Conservation (phyloP, 441 rosid genomes). For the Jatropha multifida region DNA sequence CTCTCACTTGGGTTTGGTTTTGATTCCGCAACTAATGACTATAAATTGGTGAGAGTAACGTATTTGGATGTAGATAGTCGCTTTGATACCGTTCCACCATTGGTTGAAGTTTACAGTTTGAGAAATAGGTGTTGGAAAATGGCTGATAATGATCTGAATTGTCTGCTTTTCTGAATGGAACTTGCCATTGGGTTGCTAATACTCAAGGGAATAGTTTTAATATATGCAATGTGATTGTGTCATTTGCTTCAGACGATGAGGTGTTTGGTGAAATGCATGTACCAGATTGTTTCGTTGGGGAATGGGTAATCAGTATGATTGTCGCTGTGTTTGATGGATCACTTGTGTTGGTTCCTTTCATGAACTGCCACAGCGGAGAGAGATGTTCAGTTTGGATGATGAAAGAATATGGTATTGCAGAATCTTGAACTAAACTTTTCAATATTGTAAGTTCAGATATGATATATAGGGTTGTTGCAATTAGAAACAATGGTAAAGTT, state of each 20-base stretch:
- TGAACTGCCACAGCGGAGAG: not conserved
- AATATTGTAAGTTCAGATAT: not conserved
- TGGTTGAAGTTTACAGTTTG: not conserved
- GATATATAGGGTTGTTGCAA: not conserved
- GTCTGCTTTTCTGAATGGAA: not conserved
- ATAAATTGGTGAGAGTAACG: conserved; percentile 6
- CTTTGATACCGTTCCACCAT: not conserved
- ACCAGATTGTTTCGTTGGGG: not conserved
- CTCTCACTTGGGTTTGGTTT: conserved; percentile 2
- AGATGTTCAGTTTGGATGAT: not conserved
- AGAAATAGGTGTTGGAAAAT: not conserved
- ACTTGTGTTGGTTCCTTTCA: not conserved
- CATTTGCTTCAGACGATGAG: not conserved
- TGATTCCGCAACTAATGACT: conserved; percentile 4
- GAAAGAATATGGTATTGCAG: conserved; percentile 9
- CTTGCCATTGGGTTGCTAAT: conserved; percentile 9
- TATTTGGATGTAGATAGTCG: not conserved
- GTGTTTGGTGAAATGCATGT: not conserved
- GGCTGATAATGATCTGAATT: not conserved
- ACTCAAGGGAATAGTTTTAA: too few relatives aligned
- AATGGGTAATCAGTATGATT: not conserved
- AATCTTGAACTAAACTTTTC: conserved; percentile 7
- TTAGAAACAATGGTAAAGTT: not conserved
- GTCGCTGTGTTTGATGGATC: not conserved
- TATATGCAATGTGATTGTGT: not conserved